Conservation (phyloP, 495 filamentous ascomycete genomes). For the Aspergillus baeticus region DNA sequence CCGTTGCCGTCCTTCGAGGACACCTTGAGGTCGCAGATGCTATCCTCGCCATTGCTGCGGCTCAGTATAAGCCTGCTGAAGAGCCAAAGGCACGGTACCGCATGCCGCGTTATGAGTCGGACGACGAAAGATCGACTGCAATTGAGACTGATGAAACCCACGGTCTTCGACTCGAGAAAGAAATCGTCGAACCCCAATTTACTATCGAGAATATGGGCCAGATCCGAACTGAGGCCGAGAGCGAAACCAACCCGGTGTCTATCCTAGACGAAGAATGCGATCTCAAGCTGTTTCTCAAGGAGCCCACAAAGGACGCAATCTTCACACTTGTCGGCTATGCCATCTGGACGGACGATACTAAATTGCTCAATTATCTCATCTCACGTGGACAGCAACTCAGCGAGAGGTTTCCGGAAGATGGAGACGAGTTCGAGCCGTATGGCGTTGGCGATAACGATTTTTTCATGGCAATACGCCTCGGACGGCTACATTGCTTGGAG, state of each 20-base stretch:
- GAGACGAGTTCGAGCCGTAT: slow-evolving; percentile 19
- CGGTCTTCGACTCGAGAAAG: slow-evolving; percentile 40
- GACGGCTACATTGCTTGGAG: slow-evolving; percentile 42
- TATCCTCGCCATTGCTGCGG: slow-evolving; percentile 63
- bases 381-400: slow-evolving; percentile 32
- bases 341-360: too few relatives aligned
- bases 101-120: slow-evolving; percentile 32
- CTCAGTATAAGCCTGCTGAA: slow-evolving; percentile 58
- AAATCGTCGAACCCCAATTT: slow-evolving; percentile 58
- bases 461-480: slow-evolving; percentile 41
- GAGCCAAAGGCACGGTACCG: slow-evolving; percentile 42
- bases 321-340: too few relatives aligned
- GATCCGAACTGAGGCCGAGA: slow-evolving; percentile 60
- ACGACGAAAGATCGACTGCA: neutral
- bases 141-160: slow-evolving; percentile 26
- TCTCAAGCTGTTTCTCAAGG: slow-evolving; percentile 27
- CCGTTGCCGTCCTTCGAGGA: slow-evolving; percentile 60
- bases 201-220: slow-evolving; percentile 72
- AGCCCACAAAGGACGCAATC: slow-evolving; percentile 11
- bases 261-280: slow-evolving; percentile 37
- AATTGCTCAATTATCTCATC: slow-evolving; percentile 40
- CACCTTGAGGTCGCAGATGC: slow-evolving; percentile 59
- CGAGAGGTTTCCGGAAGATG: slow-evolving; percentile 17
- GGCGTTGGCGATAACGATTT: slow-evolving; percentile 23
- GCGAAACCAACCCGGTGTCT: slow-evolving; percentile 46